Base-by-base conservation (phyloP, 2,329 filamentous ascomycete genomes). In the Hypoxylon sp. region DNA sequence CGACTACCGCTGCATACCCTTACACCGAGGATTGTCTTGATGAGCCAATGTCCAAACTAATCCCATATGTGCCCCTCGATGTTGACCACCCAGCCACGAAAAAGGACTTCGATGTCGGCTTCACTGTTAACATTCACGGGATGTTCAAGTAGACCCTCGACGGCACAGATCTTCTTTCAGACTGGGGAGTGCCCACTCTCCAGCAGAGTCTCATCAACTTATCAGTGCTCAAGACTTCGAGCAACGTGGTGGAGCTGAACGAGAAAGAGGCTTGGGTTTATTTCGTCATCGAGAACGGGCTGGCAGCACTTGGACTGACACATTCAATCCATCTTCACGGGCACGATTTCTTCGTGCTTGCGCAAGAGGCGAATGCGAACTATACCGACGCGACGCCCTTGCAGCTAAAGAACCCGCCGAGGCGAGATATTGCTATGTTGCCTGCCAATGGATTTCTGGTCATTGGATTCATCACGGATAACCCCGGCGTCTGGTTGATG, bases 101-200 rank as follows among this genome's bases (percentile, higher is more conserved):
- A 71, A 71, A 75, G 35, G 68, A 79, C 48, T 67, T 78, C 44
- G 71, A 79, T 53, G 19, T 77, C 67, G 46, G 76, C 31, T 63
- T 79, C 31, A 66, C 72, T 35, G 59, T 69, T 29, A 76, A 77
- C 62, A 69, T 44, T 3, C 24, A 74, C 11, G 74, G 78, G 19
- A 77, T 81, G 68, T 84, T 86, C 77, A 80, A 81, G 50, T 87
- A 85, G 85, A 82, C 79, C 11, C 75, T 87, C 69, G 85, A 86
- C 74, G 78, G 76, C 51, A 84, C 80, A 33, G 82, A 81, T n/a
- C 81, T 87, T 73, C 64, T 80, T 9, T 78, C 86, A 1, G 79
- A 87, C 63, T 87, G 85, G 80, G 78, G 75, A 5, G 73, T 83
- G 44, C 85, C 86, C 4, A 87, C 85, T 0, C 78, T 84, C 17